A percentile compares a stretch with the other conserved stretches of the same genome.
These are phyloP conservation scores for Metarhizium anisopliae DNA, from an alignment of 2,329 filamentous ascomycete genomes.

Conservation along the genomic window DNA sequence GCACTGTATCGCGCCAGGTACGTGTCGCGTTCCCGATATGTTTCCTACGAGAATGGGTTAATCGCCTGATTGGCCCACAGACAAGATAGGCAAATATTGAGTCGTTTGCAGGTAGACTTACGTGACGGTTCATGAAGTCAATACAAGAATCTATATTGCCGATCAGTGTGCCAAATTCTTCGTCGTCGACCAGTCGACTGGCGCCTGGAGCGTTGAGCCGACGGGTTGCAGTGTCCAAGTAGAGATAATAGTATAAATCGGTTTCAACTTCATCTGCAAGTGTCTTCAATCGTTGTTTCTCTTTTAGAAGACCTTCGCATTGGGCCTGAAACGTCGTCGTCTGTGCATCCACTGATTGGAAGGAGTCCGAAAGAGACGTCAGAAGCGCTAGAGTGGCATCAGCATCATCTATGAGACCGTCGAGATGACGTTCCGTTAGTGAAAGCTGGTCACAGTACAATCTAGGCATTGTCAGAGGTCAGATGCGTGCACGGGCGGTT, in stretches of 20 bases:
- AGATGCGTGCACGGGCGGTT: not conserved
- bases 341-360: constrained; percentile 78
- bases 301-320: constrained; percentile 77
- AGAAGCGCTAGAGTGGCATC: constrained; percentile 67
- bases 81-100: not conserved
- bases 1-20: constrained; percentile 84
- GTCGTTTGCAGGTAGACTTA: constrained; percentile 30
- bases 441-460: constrained; percentile 74
- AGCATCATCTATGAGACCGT: constrained; percentile 68
- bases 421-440: constrained; percentile 73
- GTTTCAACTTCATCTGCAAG: constrained; percentile 79
- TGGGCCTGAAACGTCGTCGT: constrained; percentile 89
- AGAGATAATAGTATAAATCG: constrained; percentile 90
- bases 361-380: constrained; percentile 72
- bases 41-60: constrained; percentile 41
- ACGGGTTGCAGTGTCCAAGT: constrained; percentile 82
- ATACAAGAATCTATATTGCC: constrained; percentile 82
- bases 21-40: constrained; percentile 77
- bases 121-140: constrained; percentile 83
- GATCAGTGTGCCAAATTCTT: constrained; percentile 82
- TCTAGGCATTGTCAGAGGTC: constrained; percentile 32
- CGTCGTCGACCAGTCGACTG: constrained; percentile 72
- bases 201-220: constrained; percentile 88
- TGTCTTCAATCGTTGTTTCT: constrained; percentile 69
- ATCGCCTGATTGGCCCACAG: not conserved